These are phyloP conservation scores for Populus tremula DNA, from an alignment of 345 rosid species.

Conservation along the genomic window DNA sequence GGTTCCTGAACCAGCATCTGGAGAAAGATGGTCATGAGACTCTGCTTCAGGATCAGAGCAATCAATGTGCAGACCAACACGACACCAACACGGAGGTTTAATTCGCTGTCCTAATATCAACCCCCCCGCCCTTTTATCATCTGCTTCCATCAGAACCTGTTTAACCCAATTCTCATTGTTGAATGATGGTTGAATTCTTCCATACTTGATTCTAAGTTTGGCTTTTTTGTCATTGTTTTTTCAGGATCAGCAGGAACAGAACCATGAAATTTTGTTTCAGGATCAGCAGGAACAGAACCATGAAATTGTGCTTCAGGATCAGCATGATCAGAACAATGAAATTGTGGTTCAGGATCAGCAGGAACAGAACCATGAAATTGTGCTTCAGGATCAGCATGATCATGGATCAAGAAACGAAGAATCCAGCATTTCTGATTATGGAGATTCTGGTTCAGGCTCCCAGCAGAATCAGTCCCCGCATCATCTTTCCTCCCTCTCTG, in stretches of 20 bases:
- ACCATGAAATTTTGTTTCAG: slow-evolving; percentile 24
- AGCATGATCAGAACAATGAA: slow-evolving; percentile 26
- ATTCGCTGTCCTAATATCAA: neutral
- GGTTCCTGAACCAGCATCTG: slow-evolving; percentile 33
- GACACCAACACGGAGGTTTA: slow-evolving; percentile 20
- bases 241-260: slow-evolving; percentile 32
- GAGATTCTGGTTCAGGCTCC: slow-evolving; percentile 32
- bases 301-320: slow-evolving; percentile 28
- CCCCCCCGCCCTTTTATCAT: neutral
- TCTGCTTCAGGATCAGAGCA: slow-evolving; percentile 28
- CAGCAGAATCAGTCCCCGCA: slow-evolving; percentile 32
- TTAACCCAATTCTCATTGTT: neutral
- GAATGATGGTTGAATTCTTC: neutral
- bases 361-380: slow-evolving; percentile 22
- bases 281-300: slow-evolving; percentile 28
- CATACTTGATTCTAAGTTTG: neutral
- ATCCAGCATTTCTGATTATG: slow-evolving; percentile 8
- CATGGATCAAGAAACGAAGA: slow-evolving; percentile 4
- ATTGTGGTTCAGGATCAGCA: slow-evolving; percentile 30
- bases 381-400: slow-evolving; percentile 30
- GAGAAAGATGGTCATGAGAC: slow-evolving; percentile 29
- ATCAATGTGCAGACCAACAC: slow-evolving; percentile 3
- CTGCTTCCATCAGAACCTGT: neutral
- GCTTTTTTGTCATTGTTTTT: slow-evolving; percentile 16
- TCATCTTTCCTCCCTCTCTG: slow-evolving; percentile 37